Percentiles rank a stretch among this genome's conserved stretches.
These are phyloP conservation scores for Pigoraptor vietnamica DNA, from an alignment of 78 protist genomes.

Conservation along the genomic window DNA sequence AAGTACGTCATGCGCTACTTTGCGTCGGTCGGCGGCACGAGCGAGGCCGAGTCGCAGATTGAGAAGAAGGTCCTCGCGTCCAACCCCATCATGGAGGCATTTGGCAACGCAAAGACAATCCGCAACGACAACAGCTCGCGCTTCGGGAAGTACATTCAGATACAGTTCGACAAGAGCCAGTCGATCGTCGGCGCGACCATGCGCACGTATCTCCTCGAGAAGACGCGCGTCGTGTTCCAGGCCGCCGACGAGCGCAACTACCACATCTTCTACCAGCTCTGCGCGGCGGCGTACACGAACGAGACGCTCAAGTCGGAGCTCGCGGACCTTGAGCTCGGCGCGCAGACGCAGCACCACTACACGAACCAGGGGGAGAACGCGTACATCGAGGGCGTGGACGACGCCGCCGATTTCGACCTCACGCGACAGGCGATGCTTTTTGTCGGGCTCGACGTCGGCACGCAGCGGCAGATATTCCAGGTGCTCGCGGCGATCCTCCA, in stretches of 20 bases:
- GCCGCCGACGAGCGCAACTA: conserved; percentile 46
- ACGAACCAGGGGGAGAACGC: background rate
- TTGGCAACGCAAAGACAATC: conserved; percentile 84
- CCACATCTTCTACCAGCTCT: conserved; percentile 50
- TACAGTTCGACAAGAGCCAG: background rate
- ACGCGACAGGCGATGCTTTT: background rate
- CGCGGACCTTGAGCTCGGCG: conserved; percentile 14
- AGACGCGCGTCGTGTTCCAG: conserved; percentile 25
- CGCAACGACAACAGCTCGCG: conserved; percentile 80
- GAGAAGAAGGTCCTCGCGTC: conserved; percentile 37
- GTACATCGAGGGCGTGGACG: conserved; percentile 6
- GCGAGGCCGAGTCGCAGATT: background rate
- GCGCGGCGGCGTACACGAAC: conserved; percentile 56
- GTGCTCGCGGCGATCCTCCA: background rate
- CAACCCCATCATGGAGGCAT: conserved; percentile 75
- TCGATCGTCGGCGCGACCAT: conserved; percentile 7
- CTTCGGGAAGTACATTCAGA: conserved; percentile 34
- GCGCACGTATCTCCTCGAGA: conserved; percentile 28
- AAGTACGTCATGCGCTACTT: conserved; percentile 14
- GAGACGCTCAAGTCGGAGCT: conserved; percentile 25
- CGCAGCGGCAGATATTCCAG: background rate
- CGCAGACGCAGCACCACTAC: background rate
- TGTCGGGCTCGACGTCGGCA: background rate
- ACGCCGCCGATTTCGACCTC: conserved; percentile 5
- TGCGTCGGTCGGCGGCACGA: background rate